These are phyloP conservation scores for Heterobasidion annosum DNA, from an alignment of 1,284 basidiomycete species.

Conservation along the genomic window DNA sequence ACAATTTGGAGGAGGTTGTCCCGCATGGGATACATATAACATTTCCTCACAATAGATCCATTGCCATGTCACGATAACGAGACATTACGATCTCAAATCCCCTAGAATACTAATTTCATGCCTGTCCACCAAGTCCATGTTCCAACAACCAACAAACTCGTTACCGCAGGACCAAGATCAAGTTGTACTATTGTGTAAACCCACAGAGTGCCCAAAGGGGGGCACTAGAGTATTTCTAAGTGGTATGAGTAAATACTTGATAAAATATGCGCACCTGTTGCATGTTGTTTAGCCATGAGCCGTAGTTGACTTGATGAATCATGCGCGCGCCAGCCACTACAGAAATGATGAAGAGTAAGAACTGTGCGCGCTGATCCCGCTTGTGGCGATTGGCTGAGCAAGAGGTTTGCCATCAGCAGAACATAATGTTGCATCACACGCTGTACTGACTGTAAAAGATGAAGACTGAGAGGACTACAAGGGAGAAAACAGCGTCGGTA, in stretches of 20 bases:
- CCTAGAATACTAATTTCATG: conserved; percentile 32
- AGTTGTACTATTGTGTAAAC: conserved; percentile 63
- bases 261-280: conserved; percentile 42
- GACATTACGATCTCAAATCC: too few relatives aligned
- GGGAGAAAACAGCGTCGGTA: conserved; percentile 3
- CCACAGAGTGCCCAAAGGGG: conserved; percentile 69
- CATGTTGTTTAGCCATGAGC: conserved; percentile 60
- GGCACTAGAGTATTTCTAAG: conserved; percentile 34
- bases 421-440: neutral
- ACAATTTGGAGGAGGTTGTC: neutral
- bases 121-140: conserved; percentile 53
- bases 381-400: conserved; percentile 57
- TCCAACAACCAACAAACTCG: conserved; percentile 44
- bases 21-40: neutral
- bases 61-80: too few relatives aligned
- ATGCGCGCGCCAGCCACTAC: conserved; percentile 50
- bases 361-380: conserved; percentile 38
- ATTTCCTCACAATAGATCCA: too few relatives aligned
- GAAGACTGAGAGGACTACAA: conserved; percentile 57
- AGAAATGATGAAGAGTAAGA: conserved; percentile 48
- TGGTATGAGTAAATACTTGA: neutral
- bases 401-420: neutral
- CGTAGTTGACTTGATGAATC: conserved; percentile 61
- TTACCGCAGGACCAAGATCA: conserved; percentile 49
- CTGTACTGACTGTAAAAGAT: conserved; percentile 64